These are phyloP conservation scores for Leucogyrophana mollusca DNA, from an alignment of 768 basidiomycete genomes.

Conservation along the genomic window DNA sequence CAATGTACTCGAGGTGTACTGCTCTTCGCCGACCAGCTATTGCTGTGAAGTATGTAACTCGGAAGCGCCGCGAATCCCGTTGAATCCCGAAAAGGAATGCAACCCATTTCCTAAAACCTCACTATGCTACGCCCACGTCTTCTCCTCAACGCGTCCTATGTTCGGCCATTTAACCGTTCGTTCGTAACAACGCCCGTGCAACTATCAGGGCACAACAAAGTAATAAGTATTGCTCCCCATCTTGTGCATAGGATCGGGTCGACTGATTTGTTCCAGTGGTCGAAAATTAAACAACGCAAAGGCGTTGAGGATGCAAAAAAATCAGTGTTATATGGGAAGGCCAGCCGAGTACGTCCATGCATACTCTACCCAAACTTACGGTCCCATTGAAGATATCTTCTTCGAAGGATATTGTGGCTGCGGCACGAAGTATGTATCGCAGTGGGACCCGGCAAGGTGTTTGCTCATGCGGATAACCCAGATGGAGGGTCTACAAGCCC, in stretches of 20 bases:
- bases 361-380: constrained; percentile 2
- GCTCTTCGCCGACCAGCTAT: too few relatives aligned
- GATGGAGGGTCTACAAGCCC: constrained; percentile 60
- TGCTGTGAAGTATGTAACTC: too few relatives aligned
- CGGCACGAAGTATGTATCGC: constrained; percentile 51
- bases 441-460: neutral
- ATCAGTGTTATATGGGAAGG: constrained; percentile 54
- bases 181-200: constrained; percentile 23
- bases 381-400: constrained; percentile 1
- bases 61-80: too few relatives aligned
- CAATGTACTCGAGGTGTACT: too few relatives aligned
- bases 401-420: constrained; percentile 57
- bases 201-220: constrained; percentile 43
- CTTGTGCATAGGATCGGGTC: neutral
- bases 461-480: constrained; percentile 19
- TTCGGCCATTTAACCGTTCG: constrained; percentile 12
- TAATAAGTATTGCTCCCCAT: constrained; percentile 9
- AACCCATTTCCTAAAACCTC: too few relatives aligned
- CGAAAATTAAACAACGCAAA: constrained; percentile 74
- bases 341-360: constrained; percentile 45
- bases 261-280: constrained; percentile 49
- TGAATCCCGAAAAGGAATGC: too few relatives aligned
- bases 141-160: constrained; percentile 3
- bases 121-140: constrained; percentile 3
- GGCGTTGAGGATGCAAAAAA: constrained; percentile 62